Evolutionary conservation across 1,139 yeast genomes (phyloP).

Genomic region (Blastobotrys aristatus): DNA sequence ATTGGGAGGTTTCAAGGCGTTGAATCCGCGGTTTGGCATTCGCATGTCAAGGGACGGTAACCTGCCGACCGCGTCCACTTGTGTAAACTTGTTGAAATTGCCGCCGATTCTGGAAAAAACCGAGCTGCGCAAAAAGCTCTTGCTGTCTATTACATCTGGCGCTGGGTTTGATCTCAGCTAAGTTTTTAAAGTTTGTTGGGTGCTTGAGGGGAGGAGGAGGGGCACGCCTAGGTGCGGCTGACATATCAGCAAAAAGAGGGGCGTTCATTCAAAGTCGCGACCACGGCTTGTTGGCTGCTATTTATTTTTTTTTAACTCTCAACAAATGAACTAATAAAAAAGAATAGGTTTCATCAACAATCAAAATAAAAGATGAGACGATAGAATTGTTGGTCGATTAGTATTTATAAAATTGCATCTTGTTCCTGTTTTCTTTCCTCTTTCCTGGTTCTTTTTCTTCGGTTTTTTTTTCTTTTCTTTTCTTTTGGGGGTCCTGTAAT

Average conservation of each 20-base stretch:
- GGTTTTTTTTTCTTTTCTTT: background rate
- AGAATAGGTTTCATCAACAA: no score
- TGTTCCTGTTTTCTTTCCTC: background rate
- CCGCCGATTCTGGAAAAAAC: conserved; percentile 73
- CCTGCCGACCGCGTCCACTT: conserved; percentile 89
- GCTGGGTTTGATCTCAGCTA: conserved; percentile 83
- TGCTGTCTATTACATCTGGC: conserved; percentile 72
- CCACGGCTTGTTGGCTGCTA: no score
- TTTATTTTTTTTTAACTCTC: no score
- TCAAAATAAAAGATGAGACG: no score
- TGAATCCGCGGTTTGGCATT: conserved; percentile 78
- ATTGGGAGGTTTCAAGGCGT: conserved; percentile 69
- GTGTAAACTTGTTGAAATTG: conserved; percentile 78
- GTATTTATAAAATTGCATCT: background rate
- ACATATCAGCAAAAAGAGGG: no score
- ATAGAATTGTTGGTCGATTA: no score
- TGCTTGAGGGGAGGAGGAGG: background rate
- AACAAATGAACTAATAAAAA: no score
- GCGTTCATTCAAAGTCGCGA: no score
- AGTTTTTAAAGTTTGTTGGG: background rate
- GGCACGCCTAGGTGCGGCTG: background rate
- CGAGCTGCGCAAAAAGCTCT: conserved; percentile 53
- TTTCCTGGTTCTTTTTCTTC: background rate
- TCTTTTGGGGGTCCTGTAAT: no score
- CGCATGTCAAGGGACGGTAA: conserved; percentile 51